These are phyloP conservation scores for Leccinum subgranulosum DNA, from an alignment of 768 basidiomycete genomes.

Conservation along the genomic window DNA sequence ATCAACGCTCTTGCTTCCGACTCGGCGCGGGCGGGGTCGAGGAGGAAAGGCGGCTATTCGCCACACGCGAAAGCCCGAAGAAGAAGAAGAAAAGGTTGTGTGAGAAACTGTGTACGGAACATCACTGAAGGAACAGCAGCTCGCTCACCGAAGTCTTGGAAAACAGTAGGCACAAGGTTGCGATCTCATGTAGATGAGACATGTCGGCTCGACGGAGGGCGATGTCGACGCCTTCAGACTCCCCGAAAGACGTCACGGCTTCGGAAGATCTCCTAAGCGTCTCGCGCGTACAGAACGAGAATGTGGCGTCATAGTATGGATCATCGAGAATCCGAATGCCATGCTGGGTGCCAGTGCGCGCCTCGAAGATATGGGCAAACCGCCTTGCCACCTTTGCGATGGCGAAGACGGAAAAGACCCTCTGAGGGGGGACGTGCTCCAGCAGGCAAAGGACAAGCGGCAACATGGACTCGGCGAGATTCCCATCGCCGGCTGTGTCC, in stretches of 20 bases:
- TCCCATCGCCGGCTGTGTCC: neutral
- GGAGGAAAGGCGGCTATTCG: constrained; percentile 50
- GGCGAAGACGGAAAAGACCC: constrained; percentile 16
- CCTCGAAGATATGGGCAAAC: constrained; percentile 50
- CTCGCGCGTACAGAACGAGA: constrained; percentile 50
- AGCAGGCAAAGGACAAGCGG: neutral
- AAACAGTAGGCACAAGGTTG: constrained; percentile 51
- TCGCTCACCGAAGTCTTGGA: constrained; percentile 57
- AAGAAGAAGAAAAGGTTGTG: neutral
- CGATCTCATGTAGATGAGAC: constrained; percentile 33
- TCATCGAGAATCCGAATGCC: constrained; percentile 25
- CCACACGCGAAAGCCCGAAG: neutral
- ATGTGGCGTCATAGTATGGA: constrained; percentile 63
- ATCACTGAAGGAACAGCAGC: neutral
- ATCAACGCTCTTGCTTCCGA: constrained; percentile 54
- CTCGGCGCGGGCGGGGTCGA: too few relatives aligned
- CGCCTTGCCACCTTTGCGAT: constrained; percentile 40
- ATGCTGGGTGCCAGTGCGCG: constrained; percentile 8
- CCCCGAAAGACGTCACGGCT: neutral
- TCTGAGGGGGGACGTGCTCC: neutral
- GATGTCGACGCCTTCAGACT: constrained; percentile 17
- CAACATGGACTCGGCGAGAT: neutral
- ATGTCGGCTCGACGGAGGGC: constrained; percentile 33
- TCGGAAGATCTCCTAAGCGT: constrained; percentile 31
- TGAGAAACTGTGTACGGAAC: neutral